Conservation (phyloP, 805 yeast genomes). For the Saccharomycopsis synnaedendra region DNA sequence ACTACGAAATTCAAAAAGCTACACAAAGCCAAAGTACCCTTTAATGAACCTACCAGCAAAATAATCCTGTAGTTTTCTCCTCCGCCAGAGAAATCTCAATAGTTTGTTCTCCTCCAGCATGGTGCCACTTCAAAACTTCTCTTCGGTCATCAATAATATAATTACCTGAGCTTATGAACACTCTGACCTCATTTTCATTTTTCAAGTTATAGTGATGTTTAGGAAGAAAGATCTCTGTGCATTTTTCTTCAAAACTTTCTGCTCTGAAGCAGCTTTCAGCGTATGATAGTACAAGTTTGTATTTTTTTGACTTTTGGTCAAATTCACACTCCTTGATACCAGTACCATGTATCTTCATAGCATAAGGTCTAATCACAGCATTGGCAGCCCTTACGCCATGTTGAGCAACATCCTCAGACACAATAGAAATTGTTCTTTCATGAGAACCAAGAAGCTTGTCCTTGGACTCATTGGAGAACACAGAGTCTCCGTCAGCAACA, state of each 20-base stretch:
- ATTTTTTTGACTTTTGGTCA: conserved; percentile 37
- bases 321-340: conserved; percentile 41
- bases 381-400: conserved; percentile 66
- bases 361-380: conserved; percentile 72
- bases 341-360: conserved; percentile 51
- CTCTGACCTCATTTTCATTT: conserved; percentile 25
- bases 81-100: conserved; percentile 18
- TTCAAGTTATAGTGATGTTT: conserved; percentile 53
- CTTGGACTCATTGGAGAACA: not conserved
- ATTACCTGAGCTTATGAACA: conserved; percentile 43
- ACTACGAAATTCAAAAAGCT: too few relatives aligned
- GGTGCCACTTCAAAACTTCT: conserved; percentile 65
- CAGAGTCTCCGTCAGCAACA: not conserved
- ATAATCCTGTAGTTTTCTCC: too few relatives aligned
- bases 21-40: too few relatives aligned
- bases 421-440: not conserved
- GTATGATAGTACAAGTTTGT: conserved; percentile 33
- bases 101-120: conserved; percentile 32
- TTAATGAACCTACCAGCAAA: too few relatives aligned
- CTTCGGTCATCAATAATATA: conserved; percentile 30
- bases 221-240: conserved; percentile 58
- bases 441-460: not conserved
- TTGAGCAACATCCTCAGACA: not conserved
- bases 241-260: not conserved
- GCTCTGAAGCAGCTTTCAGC: conserved; percentile 20